Conservation (phyloP, 495 filamentous ascomycete species). For the Lophiotrema nucula region DNA sequence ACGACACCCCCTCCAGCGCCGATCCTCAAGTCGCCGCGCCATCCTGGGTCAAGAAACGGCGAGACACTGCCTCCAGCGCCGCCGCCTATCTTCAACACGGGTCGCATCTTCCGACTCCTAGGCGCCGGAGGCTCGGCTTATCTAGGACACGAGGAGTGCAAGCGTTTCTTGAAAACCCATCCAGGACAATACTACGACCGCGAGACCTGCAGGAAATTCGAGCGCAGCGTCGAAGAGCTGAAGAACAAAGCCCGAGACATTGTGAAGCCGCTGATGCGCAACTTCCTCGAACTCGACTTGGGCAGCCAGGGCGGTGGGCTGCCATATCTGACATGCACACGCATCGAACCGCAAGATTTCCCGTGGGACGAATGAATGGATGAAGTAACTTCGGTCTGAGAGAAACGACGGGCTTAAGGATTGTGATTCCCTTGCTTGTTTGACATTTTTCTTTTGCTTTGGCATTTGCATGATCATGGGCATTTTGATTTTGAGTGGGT, state of each 20-base stretch:
- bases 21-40: constrained; percentile 37
- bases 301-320: constrained; percentile 46
- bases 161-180: constrained; percentile 76
- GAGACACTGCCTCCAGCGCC: constrained; percentile 19
- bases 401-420: no score
- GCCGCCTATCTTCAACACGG: constrained; percentile 50
- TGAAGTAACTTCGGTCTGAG: no score
- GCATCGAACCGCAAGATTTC: constrained; percentile 71
- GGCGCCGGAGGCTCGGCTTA: constrained; percentile 62
- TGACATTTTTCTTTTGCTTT: no score
- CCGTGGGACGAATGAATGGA: constrained; percentile 59
- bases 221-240: constrained; percentile 81
- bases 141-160: constrained; percentile 80
- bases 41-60: constrained; percentile 21
- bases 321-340: constrained; percentile 78
- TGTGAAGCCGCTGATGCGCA: constrained; percentile 83
- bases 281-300: constrained; percentile 73
- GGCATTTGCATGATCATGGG: no score
- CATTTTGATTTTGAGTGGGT: no score
- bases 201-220: constrained; percentile 76
- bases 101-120: constrained; percentile 70
- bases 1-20: constrained; percentile 64
- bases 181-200: constrained; percentile 63
- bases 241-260: constrained; percentile 77
- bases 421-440: no score